Base-by-base conservation (phyloP, 805 yeast genomes). In the Candida caryicola region DNA sequence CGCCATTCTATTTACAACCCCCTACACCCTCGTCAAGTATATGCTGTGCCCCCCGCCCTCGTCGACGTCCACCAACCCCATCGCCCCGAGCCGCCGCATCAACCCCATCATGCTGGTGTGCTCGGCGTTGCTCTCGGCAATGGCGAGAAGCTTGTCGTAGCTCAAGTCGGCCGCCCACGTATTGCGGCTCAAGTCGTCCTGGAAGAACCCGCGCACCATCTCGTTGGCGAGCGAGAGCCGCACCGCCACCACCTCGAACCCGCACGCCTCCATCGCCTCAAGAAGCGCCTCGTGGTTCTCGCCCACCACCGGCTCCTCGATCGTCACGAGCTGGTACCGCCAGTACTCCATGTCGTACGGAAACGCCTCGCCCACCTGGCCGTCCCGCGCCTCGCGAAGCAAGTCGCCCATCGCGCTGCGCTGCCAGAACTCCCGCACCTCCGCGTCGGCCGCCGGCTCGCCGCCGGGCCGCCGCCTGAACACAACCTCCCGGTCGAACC, bases 291-390 rank as follows among this genome's bases (percentile, higher is more conserved):
- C 28, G 46, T 66, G 71, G 32, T 55, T 45, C 5, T 50, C 43
- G 4, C 43, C 38, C 5, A 59, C 33, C 12, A 58, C 49, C 10
- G 59, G 53, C 3, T 45, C 43, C 39, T 64, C 70, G 2, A 68
- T 60, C 6, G 67, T 57, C 8, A 67, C 47, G 8, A 66, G 31
- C 32, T 45, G 45, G 31, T 50, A 56, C 18, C 46, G 54, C 26
- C 51, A 50, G 44, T 52, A 67, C 14, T 40, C 31, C 2, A 67
- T 26, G 35, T 66, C 70, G 36, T 44, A 63, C 8, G 70, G 70
- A 14, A 61, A 49, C 0, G 48, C 35, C 3, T 46, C 47, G 3
- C 37, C 19, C 4, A 54, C 31, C 4, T 35, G 34, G 7, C 19
- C 4, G 13, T 27, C 28, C 26, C 36, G 46, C 17, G 46, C 27